Evolutionary conservation across 805 yeast genomes (phyloP), one percentile per base, ranked within the genome.

Genomic region (Blastobotrys americana): DNA sequence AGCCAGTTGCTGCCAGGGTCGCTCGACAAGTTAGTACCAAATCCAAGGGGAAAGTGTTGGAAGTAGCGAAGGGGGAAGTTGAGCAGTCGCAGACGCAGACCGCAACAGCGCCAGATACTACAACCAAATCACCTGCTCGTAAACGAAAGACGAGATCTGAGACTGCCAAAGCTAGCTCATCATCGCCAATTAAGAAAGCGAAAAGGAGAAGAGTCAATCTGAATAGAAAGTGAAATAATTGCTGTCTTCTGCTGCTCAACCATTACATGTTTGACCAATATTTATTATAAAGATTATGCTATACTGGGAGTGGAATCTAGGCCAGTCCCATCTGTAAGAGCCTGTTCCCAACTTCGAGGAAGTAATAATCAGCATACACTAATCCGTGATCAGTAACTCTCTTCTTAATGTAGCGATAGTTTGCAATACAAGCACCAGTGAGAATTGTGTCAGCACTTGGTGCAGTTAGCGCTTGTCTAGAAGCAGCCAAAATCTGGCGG

Each of bases 331-430:
- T 39, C 23, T 58, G 58, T 8, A 58, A 41, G 6, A 60, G 46
- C 37, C 52, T 48, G 39, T 60, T 60, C 5, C 63, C 63, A 27
- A 56, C 46, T 9, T 43, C 48, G 20, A 60, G 37, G 45, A 57
- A 58, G 46, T 59, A 60, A 36, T 57, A 60, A 42, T 60, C 65
- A 3, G 55, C 63, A 42, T 60, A 60, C 8, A 59, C 61, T 19
- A 57, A 50, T 3, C 64, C 65, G 39, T 54, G 57, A 28, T 55
- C 59, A 1, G 49, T 46, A 9, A 50, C 43, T 25, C 46, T 27
- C n/a, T 42, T 25, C 13, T 25, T 8, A 25, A 25, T 25, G 31
- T 8, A 25, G 8, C 31, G 31, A 13, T 25, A 25, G 31, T 25
- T 25, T 8, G 31, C 31, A 25, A 25, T 25, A 25, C 31, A 25